phyloP scores from a whole-genome alignment of 176 grass and related monocot species.

The Panicum miliaceum region DNA sequence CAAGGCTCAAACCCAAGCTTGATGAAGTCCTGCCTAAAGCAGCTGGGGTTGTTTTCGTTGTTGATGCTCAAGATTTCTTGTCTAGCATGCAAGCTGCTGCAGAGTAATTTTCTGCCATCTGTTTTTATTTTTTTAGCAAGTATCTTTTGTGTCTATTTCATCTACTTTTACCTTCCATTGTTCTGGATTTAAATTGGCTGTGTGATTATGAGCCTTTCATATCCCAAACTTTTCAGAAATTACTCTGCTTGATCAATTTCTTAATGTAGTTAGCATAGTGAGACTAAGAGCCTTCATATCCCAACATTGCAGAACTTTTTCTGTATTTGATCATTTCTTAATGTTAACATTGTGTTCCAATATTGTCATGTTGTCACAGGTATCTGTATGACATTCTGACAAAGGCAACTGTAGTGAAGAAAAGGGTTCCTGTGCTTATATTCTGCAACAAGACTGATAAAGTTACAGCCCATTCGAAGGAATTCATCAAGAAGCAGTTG shows the following conservation, averaged over 20 bases:
- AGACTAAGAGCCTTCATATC: not conserved
- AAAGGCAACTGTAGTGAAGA: slow-evolving; percentile 79
- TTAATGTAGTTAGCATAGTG: not conserved
- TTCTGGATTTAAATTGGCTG: not conserved
- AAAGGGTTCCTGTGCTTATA: slow-evolving; percentile 77
- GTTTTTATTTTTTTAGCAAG: slow-evolving; percentile 1
- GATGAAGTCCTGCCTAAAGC: slow-evolving; percentile 81
- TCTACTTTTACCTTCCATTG: not conserved
- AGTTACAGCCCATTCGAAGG: slow-evolving; percentile 96
- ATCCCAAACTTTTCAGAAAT: not conserved
- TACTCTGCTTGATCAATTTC: not conserved
- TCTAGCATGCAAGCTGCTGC: slow-evolving; percentile 80
- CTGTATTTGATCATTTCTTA: not conserved
- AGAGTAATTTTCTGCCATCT: slow-evolving; percentile 64
- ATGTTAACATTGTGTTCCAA: not conserved
- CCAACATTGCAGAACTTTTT: not conserved
- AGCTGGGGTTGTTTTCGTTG: slow-evolving; percentile 79
- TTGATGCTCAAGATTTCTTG: slow-evolving; percentile 91
- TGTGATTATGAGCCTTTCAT: not conserved
- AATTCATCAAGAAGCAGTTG: slow-evolving; percentile 96
- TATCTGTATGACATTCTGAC: slow-evolving; percentile 96
- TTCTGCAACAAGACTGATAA: slow-evolving; percentile 97
- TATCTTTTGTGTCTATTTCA: not conserved
- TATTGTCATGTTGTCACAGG: slow-evolving; percentile 47
- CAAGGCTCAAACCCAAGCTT: slow-evolving; percentile 87